These are phyloP conservation scores for Zygoascus tannicola DNA, from an alignment of 805 yeast species.

Conservation along the genomic window DNA sequence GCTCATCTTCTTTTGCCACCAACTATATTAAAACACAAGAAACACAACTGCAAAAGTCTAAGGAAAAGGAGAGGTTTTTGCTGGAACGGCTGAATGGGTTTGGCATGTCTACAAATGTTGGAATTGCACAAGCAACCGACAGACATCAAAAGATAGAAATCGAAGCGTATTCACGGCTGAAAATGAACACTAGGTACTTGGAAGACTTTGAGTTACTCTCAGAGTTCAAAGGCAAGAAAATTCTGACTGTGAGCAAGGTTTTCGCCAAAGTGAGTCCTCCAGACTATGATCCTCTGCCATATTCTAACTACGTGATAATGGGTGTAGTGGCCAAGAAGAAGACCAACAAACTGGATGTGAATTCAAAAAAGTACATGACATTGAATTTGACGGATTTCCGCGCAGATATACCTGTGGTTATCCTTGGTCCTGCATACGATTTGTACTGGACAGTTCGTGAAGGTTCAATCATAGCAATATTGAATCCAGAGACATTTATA, in stretches of 20 bases:
- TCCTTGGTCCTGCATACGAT: constrained; percentile 60
- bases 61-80: background rate
- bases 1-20: constrained; percentile 10
- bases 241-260: constrained; percentile 49
- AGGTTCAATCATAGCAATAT: constrained; percentile 65
- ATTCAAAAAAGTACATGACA: constrained; percentile 46
- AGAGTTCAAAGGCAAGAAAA: constrained; percentile 40
- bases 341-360: constrained; percentile 34
- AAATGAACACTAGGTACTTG: constrained; percentile 41
- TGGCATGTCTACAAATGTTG: constrained; percentile 6
- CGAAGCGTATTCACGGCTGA: constrained; percentile 40
- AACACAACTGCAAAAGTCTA: background rate
- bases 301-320: constrained; percentile 69
- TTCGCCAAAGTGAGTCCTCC: constrained; percentile 64
- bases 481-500: constrained; percentile 58
- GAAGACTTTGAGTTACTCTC: constrained; percentile 28
- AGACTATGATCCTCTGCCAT: constrained; percentile 54
- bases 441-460: constrained; percentile 62
- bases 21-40: background rate
- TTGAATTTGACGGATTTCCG: constrained; percentile 58
- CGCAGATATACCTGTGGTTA: constrained; percentile 45
- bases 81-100: constrained; percentile 5
- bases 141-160: background rate
- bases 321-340: constrained; percentile 59
- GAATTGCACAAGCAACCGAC: background rate